phyloP scores from a whole-genome alignment of 2,329 filamentous ascomycete genomes.

The Fusarium sulawesiense region DNA sequence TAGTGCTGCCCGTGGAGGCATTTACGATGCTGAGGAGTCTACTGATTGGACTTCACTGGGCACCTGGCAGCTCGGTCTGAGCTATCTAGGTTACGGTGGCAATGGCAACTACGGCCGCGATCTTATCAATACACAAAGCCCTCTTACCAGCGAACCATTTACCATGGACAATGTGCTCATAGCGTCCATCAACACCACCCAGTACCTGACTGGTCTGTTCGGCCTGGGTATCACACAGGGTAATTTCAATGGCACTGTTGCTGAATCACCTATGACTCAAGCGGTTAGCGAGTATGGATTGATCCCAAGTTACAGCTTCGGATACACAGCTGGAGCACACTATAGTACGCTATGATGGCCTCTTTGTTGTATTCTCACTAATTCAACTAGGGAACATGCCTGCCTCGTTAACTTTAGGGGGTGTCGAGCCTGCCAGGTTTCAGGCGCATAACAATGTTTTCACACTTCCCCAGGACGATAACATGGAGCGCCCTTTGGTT shows the following conservation, averaged over 20 bases:
- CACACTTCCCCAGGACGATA: constrained; percentile 63
- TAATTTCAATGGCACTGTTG: constrained; percentile 61
- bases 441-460: constrained; percentile 71
- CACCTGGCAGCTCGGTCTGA: constrained; percentile 68
- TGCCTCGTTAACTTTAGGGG: constrained; percentile 74
- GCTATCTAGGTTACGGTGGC: constrained; percentile 66
- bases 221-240: constrained; percentile 67
- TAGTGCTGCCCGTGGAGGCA: constrained; percentile 65
- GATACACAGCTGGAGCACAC: constrained; percentile 79
- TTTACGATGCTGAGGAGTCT: constrained; percentile 67
- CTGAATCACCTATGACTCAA: constrained; percentile 65
- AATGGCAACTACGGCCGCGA: constrained; percentile 75
- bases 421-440: constrained; percentile 74
- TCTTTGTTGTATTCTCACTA: constrained; percentile 8
- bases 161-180: constrained; percentile 60
- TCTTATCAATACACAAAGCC: constrained; percentile 56
- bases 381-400: constrained; percentile 52
- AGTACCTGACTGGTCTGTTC: constrained; percentile 65
- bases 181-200: constrained; percentile 66
- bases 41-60: constrained; percentile 69
- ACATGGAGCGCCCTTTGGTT: constrained; percentile 69
- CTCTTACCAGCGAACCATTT: constrained; percentile 52
- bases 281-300: constrained; percentile 67
- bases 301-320: constrained; percentile 79
- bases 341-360: constrained; percentile 66